Conservation (phyloP, 805 yeast species). For the Metschnikowia hibisci region DNA sequence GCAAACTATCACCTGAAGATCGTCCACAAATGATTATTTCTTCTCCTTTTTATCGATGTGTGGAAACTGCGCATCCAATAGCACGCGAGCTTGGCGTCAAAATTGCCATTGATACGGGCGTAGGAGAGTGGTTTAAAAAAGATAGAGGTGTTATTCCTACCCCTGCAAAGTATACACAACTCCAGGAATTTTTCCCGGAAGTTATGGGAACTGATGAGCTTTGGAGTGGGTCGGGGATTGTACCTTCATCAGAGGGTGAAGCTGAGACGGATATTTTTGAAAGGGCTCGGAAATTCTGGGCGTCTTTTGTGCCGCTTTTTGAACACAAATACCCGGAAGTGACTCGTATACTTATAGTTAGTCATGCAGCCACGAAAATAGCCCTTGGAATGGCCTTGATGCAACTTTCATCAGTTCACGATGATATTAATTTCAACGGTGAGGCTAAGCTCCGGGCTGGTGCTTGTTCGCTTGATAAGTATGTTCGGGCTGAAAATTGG, state of each 20-base stretch:
- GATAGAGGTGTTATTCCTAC: conserved; percentile 63
- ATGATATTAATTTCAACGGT: conserved; percentile 40
- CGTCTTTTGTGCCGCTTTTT: conserved; percentile 52
- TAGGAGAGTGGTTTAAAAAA: conserved; percentile 90
- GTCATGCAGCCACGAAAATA: conserved; percentile 93
- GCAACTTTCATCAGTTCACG: conserved; percentile 49
- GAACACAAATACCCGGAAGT: conserved; percentile 56
- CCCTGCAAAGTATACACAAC: conserved; percentile 52
- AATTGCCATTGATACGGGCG: conserved; percentile 70
- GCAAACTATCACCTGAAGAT: conserved; percentile 43
- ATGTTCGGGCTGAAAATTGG: conserved; percentile 48
- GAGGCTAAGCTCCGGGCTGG: conserved; percentile 57
- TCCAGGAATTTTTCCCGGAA: conserved; percentile 49
- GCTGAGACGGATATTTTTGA: conserved; percentile 62
- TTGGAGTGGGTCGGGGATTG: conserved; percentile 47
- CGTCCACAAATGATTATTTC: conserved; percentile 68
- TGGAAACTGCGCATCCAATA: conserved; percentile 74
- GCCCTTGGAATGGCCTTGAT: conserved; percentile 78
- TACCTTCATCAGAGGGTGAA: conserved; percentile 72
- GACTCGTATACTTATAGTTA: conserved; percentile 63
- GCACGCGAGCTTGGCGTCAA: conserved; percentile 56
- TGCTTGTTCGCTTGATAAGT: conserved; percentile 79
- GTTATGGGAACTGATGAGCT: conserved; percentile 27
- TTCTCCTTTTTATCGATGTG: conserved; percentile 87
- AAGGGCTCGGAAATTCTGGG: conserved; percentile 57